These are phyloP conservation scores for Beauveria pseudobassiana DNA, from an alignment of 2,329 filamentous ascomycete genomes.

Conservation along the genomic window DNA sequence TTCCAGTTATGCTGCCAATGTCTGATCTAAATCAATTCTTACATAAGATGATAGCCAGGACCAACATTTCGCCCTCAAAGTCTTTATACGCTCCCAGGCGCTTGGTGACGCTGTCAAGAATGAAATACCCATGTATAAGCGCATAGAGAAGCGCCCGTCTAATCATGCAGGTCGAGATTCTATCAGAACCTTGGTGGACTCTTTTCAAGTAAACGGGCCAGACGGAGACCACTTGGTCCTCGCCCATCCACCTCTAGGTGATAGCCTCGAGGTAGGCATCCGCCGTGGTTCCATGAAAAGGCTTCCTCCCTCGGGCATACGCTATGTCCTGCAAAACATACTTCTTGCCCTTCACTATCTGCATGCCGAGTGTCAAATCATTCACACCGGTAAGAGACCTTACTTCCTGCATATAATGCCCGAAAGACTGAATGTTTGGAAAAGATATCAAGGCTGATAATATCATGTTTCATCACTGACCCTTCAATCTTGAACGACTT, in stretches of 20 bases:
- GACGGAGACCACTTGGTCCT: background rate
- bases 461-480: background rate
- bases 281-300: background rate
- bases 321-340: constrained; percentile 19
- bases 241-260: background rate
- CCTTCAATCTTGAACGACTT: background rate
- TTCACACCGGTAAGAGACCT: constrained; percentile 29
- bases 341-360: constrained; percentile 32
- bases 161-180: background rate
- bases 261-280: background rate
- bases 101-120: background rate
- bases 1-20: background rate
- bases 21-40: background rate
- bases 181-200: background rate
- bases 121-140: background rate
- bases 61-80: constrained; percentile 1
- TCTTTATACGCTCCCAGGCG: background rate
- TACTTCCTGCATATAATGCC: background rate
- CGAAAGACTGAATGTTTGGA: background rate
- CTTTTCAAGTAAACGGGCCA: background rate
- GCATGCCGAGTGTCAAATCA: constrained; percentile 33
- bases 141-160: background rate
- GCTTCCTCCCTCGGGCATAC: background rate
- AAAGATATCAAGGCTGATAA: background rate
- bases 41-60: background rate